phyloP scores from a whole-genome alignment of 306 rosid species.

The Canavalia gladiata region DNA sequence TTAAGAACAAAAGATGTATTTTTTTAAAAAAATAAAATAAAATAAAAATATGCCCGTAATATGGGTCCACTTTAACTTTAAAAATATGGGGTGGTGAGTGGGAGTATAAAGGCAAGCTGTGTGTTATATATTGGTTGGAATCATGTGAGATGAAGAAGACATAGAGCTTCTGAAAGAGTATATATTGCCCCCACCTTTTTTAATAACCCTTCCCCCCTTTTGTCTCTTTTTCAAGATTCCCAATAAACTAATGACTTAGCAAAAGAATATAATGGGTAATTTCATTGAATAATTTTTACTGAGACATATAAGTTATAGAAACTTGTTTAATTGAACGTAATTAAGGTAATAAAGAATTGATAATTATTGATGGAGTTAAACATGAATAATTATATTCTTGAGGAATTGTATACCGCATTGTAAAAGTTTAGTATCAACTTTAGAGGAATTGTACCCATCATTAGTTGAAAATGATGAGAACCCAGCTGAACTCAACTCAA shows the following conservation, averaged over 20 bases:
- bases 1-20: slow-evolving; percentile 41
- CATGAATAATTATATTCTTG: slow-evolving; percentile 1
- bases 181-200: slow-evolving; percentile 31
- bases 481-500: slow-evolving; percentile 30
- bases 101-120: slow-evolving; percentile 57
- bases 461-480: slow-evolving; percentile 32
- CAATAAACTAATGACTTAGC: slow-evolving; percentile 43
- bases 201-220: slow-evolving; percentile 30
- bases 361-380: neutral
- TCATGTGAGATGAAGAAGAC: slow-evolving; percentile 52
- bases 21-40: neutral
- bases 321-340: neutral
- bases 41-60: neutral
- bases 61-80: slow-evolving; percentile 49
- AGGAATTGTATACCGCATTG: slow-evolving; percentile 32
- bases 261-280: slow-evolving; percentile 47
- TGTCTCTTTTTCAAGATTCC: slow-evolving; percentile 55
- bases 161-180: slow-evolving; percentile 14
- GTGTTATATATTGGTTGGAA: slow-evolving; percentile 54
- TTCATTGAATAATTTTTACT: slow-evolving; percentile 3
- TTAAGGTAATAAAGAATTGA: neutral
- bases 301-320: neutral
- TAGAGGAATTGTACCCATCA: slow-evolving; percentile 20
- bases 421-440: slow-evolving; percentile 14
- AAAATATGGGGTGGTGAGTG: slow-evolving; percentile 64